phyloP scores from a whole-genome alignment of 2,329 filamentous ascomycete species.

The Claviceps sp. region DNA sequence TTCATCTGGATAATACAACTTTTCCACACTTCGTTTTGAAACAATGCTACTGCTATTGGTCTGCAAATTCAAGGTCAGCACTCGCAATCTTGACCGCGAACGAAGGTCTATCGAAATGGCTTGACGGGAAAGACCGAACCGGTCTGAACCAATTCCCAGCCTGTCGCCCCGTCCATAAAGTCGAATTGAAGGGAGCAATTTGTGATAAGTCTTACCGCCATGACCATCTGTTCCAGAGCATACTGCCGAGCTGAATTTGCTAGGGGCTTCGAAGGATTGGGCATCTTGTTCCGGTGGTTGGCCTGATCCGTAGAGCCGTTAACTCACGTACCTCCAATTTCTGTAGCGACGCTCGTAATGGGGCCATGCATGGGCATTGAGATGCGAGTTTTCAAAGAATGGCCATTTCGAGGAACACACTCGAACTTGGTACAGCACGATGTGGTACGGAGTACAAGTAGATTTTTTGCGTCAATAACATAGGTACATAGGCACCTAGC shows the following conservation, averaged over 20 bases:
- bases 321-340: too few species aligned
- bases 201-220: conserved; percentile 31
- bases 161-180: neutral
- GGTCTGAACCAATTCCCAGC: neutral
- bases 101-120: neutral
- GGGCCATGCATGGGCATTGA: too few species aligned
- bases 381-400: too few species aligned
- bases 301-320: too few species aligned
- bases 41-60: conserved; percentile 89
- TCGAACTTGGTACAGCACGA: too few species aligned
- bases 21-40: conserved; percentile 86
- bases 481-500: too few species aligned
- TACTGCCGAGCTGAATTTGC: conserved; percentile 13
- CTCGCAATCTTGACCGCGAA: neutral
- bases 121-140: neutral
- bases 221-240: conserved; percentile 37
- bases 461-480: too few species aligned
- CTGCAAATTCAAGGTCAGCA: conserved; percentile 20
- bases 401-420: too few species aligned
- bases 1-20: conserved; percentile 64
- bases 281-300: neutral
- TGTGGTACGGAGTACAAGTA: too few species aligned
- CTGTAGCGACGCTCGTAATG: too few species aligned
- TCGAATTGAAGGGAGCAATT: neutral
- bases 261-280: neutral